These are phyloP conservation scores for Lecanoromycetidae sp. DNA, from an alignment of 2,329 filamentous ascomycete species.

Conservation along the genomic window DNA sequence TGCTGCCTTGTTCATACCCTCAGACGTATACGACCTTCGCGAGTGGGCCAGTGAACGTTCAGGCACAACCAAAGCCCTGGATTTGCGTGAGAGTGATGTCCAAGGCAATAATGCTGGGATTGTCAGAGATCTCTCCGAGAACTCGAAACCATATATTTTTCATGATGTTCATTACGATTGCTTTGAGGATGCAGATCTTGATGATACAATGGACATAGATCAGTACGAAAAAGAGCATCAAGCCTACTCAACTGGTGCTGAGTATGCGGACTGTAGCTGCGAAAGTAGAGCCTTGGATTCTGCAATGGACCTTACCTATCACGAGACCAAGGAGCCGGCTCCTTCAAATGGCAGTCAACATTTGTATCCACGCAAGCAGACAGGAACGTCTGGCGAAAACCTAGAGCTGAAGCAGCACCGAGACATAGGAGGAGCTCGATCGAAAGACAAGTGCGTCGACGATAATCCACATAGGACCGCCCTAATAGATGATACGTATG, in stretches of 20 bases:
- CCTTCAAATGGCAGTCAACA: too few species aligned
- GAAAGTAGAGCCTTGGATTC: too few species aligned
- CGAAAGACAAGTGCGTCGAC: background rate
- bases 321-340: too few species aligned
- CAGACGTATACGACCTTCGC: background rate
- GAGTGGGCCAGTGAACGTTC: slow-evolving; percentile 1
- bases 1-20: slow-evolving; percentile 16
- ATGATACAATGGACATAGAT: background rate
- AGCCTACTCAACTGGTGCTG: too few species aligned
- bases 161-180: slow-evolving; percentile 3
- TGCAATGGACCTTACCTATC: too few species aligned
- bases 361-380: too few species aligned
- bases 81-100: background rate
- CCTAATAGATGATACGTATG: background rate
- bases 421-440: too few species aligned
- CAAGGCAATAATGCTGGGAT: slow-evolving; percentile 8
- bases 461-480: background rate
- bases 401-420: too few species aligned
- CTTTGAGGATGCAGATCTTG: background rate
- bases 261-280: too few species aligned
- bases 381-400: too few species aligned
- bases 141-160: slow-evolving; percentile 11
- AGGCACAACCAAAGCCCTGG: slow-evolving; percentile 1
- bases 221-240: background rate
- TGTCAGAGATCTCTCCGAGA: slow-evolving; percentile 14